These are phyloP conservation scores for Phialemoniopsis sp. DNA, from an alignment of 2,329 filamentous ascomycete genomes.

Conservation along the genomic window DNA sequence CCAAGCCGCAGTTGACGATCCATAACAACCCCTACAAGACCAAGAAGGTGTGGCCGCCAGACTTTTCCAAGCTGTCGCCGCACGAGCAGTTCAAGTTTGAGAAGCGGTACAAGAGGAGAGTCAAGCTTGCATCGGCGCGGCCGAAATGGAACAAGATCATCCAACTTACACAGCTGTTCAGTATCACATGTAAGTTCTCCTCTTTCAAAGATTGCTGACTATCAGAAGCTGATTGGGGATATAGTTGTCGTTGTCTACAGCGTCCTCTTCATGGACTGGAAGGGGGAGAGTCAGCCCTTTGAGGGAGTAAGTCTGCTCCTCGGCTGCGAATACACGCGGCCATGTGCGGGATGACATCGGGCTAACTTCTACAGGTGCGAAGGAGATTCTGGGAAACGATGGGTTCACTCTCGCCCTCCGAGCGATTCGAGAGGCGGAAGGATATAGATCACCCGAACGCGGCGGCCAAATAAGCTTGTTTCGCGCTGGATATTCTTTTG, in stretches of 20 bases:
- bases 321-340: neutral
- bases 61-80: slow-evolving; percentile 64
- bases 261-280: slow-evolving; percentile 60
- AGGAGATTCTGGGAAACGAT: slow-evolving; percentile 14
- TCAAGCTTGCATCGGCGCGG: slow-evolving; percentile 56
- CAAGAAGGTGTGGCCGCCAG: slow-evolving; percentile 74
- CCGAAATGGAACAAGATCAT: slow-evolving; percentile 63
- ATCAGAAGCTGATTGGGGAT: neutral
- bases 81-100: slow-evolving; percentile 77
- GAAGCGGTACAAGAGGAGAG: slow-evolving; percentile 70
- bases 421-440: too few relatives aligned
- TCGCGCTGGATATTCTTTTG: too few relatives aligned
- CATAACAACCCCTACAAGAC: slow-evolving; percentile 57
- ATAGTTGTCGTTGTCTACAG: slow-evolving; percentile 50
- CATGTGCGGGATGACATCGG: neutral
- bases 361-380: slow-evolving; percentile 11
- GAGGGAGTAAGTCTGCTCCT: slow-evolving; percentile 34
- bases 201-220: neutral
- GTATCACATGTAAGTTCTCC: slow-evolving; percentile 46
- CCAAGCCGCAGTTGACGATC: slow-evolving; percentile 15
- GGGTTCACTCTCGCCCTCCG: neutral
- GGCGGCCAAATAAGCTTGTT: too few relatives aligned
- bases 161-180: slow-evolving; percentile 59
- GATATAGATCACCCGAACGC: neutral
- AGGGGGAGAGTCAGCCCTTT: slow-evolving; percentile 38